Evolutionary conservation across 495 filamentous ascomycete genomes (phyloP).

Genomic region (Daldinia loculata): DNA sequence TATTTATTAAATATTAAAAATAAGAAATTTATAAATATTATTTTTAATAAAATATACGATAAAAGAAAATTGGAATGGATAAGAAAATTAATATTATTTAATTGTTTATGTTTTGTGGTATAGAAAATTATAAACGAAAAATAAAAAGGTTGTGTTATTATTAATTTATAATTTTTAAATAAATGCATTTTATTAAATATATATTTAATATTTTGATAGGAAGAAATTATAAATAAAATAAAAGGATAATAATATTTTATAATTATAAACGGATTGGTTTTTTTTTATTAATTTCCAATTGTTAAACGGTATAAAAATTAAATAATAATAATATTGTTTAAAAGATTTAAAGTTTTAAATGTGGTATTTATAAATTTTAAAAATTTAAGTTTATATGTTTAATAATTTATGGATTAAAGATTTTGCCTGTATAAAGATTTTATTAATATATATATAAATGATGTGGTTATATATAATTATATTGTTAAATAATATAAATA

Average conservation of each 20-base stretch:
- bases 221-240: background rate
- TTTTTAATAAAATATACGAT: background rate
- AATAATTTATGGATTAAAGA: too few species aligned
- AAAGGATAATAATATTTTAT: background rate
- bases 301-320: background rate
- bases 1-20: background rate
- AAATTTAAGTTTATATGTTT: too few species aligned
- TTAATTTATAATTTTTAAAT: background rate
- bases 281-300: background rate
- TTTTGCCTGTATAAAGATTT: too few species aligned
- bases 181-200: background rate
- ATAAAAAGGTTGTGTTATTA: background rate
- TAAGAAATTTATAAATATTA: background rate
- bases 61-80: background rate
- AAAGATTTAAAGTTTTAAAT: constrained; percentile 1
- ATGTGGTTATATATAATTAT: too few species aligned
- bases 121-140: background rate
- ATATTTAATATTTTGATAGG: background rate
- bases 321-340: background rate
- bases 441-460: too few species aligned
- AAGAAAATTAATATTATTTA: background rate
- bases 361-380: too few species aligned
- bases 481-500: too few species aligned
- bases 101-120: background rate
- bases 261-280: background rate